Base-by-base conservation (phyloP, 257 asterid species). In the Mitragyna speciosa region DNA sequence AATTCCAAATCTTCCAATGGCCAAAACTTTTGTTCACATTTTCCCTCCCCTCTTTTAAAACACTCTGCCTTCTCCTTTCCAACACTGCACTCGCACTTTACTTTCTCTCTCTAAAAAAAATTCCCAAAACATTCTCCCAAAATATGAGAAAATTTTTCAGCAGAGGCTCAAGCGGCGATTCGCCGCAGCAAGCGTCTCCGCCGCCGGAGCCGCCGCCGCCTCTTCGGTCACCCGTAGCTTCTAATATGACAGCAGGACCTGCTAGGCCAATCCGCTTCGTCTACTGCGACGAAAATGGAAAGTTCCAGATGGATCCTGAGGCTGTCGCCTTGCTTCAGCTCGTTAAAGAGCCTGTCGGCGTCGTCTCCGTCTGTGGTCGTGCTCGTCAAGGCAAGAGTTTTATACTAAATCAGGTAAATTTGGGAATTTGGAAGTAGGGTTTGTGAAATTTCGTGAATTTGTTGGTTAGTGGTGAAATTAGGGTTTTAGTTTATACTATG, bases 311-410 rank as follows among this genome's bases (percentile, higher is more conserved):
- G 87, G 96, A 94, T 89, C 98, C 97, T 0, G 99, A 96, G 86
- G 98, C 99, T 58, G 90, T 94, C 73, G 97, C 96, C 48, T 81
- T 94, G 79, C 99, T 96, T 75, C 99, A 94, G 87, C 85, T 96
- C 72, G 96, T 94, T 58, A 96, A 96, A 86, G 96, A 90, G 73
- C 99, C 99, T 14, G 92, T 96, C 3, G 98, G 98, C 7, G 94
- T 96, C 63, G 99, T 96, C 59, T 94, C 99, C 70, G 99, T 96
- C 1, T 96, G 99, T 58, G 99, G 99, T 49, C 99, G 99, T 52
- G 98, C 98, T 77, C 97, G 97, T n/a, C 99, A 96, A 81, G 99
- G 99, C 77, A 96, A 96, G 89, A 96, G 99, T 85, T 94, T 80
- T 64, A 89, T 96, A 75, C 78, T 96, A 20, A 96, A 96, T 86